Base-by-base conservation (phyloP, 2,329 filamentous ascomycete genomes). In the Drechslera avenae region DNA sequence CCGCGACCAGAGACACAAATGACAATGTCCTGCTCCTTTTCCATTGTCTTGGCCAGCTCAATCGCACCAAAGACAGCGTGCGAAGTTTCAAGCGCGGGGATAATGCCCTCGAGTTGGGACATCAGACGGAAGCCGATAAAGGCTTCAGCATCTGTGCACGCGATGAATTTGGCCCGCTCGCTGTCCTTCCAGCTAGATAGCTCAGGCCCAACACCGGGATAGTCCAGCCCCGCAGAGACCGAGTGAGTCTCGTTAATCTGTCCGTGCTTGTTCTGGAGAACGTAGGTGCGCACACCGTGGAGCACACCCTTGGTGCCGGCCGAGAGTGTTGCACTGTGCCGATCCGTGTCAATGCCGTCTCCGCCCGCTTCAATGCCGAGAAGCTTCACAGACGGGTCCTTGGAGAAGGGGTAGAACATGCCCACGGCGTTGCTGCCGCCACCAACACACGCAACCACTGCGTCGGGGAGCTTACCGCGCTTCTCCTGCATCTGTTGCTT, bases 331-430 rank as follows among this genome's bases (percentile, higher is more conserved):
- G 94, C 94, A 40, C 88, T 90, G 77, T 99, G 94, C 39, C 90
- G 85, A 6, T 78, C 74, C 0, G 94, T 97, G 52, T 97, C 89
- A 13, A 97, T 71, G 54, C 94, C 94, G 65, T 97, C 94, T 55
- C 94, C 94, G 32, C 91, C 94, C 10, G 94, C 94, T 79, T 99
- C 94, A 2, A 99, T 92, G 59, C 94, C 94, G 10, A 97, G 81
- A 3, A 97, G 83, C 77, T 92, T 91, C 54, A 99, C 94, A 54
- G 82, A 86, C 0, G 83, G 82, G 66, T 99, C 93, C 34, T 91
- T 86, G 57, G 88, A 83, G 78, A 99, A 99, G 44, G 94, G 94
- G 76, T 93, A 95, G 80, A 99, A 99, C 92, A 97, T 99, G 77
- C 94, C 94, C 3, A 89, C 87, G 2, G 94, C 94, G 72, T 99